Evolutionary conservation across 139 green algal genomes (phyloP).

Genomic region (Haematococcus lacustris): DNA sequence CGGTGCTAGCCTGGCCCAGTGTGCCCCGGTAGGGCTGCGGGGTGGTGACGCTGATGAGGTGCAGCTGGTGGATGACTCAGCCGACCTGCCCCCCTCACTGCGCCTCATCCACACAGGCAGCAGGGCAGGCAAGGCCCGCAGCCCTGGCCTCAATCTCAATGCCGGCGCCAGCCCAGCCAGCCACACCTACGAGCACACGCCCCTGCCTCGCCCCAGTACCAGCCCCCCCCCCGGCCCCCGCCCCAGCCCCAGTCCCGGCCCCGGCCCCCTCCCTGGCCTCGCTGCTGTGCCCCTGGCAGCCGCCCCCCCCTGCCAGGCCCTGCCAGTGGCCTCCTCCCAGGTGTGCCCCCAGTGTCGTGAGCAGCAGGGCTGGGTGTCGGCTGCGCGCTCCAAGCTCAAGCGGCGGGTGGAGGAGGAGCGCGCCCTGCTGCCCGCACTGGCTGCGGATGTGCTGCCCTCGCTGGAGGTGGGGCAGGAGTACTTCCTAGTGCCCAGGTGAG

Average conservation of each 20-base stretch:
- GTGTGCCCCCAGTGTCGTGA: background rate
- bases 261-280: background rate
- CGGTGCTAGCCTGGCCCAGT: too few species aligned
- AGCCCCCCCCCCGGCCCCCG: background rate
- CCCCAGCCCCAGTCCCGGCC: background rate
- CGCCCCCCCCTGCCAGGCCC: too few species aligned
- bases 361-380: background rate
- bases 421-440: constrained; percentile 29
- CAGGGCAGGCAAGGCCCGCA: too few species aligned
- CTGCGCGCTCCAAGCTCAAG: constrained; percentile 1
- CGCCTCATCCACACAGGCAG: too few species aligned
- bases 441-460: constrained; percentile 7
- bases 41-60: too few species aligned
- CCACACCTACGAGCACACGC: background rate
- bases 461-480: constrained; percentile 40
- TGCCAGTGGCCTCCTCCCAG: background rate
- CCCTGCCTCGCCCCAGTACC: background rate
- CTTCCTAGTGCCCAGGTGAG: constrained; percentile 51
- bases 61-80: too few species aligned
- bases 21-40: too few species aligned
- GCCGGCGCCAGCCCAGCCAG: background rate
- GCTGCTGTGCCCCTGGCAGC: too few species aligned
- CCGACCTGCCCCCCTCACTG: too few species aligned
- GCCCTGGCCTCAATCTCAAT: too few species aligned
- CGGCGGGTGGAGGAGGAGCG: constrained; percentile 24